Conservation (phyloP, 2,329 filamentous ascomycete species). For the Shiraia sp. region DNA sequence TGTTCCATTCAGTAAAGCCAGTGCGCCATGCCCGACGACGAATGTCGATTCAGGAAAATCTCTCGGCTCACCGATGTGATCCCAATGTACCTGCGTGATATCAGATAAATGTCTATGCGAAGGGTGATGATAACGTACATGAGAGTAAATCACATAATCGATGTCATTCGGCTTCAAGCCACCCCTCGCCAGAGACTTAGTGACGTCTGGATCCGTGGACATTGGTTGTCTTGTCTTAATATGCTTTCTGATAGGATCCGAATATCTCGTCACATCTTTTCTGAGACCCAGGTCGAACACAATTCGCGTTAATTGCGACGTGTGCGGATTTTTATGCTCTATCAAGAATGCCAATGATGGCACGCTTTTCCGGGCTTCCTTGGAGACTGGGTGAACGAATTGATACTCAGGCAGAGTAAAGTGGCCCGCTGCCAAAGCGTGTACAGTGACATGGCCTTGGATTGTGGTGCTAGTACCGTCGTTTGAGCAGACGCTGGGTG, state of each 20-base stretch:
- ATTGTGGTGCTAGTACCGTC: neutral
- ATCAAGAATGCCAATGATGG: constrained; percentile 61
- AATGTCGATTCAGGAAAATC: constrained; percentile 46
- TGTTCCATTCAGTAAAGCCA: constrained; percentile 25
- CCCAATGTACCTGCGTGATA: constrained; percentile 45
- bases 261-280: constrained; percentile 51
- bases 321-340: constrained; percentile 49
- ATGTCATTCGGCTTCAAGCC: constrained; percentile 45
- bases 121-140: constrained; percentile 45
- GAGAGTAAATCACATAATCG: constrained; percentile 48
- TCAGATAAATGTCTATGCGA: too few species aligned
- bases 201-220: constrained; percentile 46
- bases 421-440: constrained; percentile 44
- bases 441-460: constrained; percentile 39
- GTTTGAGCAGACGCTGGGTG: too few species aligned
- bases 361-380: constrained; percentile 52
- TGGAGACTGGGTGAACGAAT: constrained; percentile 52
- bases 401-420: constrained; percentile 55
- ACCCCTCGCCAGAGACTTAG: constrained; percentile 42
- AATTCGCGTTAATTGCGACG: constrained; percentile 44
- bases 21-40: constrained; percentile 43
- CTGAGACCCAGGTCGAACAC: constrained; percentile 61
- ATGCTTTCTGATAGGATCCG: constrained; percentile 51
- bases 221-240: constrained; percentile 52
- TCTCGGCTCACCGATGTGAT: constrained; percentile 48